phyloP scores from a whole-genome alignment of 306 rosid species.

The Gillenia trifoliata region DNA sequence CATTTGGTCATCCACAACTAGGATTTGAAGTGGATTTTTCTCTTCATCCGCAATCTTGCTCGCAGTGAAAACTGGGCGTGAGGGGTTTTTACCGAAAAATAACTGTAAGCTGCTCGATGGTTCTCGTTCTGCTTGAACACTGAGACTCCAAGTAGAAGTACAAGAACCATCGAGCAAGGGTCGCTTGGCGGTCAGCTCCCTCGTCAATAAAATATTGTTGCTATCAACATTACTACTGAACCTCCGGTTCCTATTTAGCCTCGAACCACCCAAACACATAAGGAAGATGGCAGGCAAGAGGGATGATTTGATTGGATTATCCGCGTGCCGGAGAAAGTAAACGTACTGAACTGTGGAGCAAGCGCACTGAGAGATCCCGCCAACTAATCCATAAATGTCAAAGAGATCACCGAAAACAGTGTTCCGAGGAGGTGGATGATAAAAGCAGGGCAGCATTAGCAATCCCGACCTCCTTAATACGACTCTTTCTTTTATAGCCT shows the following conservation, averaged over 20 bases:
- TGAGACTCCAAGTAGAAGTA: too few species aligned
- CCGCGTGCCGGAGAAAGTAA: background rate
- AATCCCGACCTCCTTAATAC: background rate
- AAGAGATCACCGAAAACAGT: too few species aligned
- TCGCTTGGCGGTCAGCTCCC: background rate
- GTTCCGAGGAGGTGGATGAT: background rate
- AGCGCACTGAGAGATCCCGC: background rate
- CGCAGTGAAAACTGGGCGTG: conserved; percentile 49
- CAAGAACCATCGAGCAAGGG: background rate
- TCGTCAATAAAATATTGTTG: background rate
- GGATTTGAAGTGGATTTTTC: conserved; percentile 38
- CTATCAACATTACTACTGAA: background rate
- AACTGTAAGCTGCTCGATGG: conserved; percentile 43
- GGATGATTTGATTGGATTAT: background rate
- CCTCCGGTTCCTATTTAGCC: background rate
- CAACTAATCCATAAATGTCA: background rate
- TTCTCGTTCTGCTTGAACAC: background rate
- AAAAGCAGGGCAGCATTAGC: background rate
- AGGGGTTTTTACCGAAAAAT: conserved; percentile 36
- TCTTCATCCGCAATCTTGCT: conserved; percentile 48
- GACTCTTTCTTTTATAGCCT: background rate
- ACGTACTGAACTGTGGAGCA: background rate
- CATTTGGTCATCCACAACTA: conserved; percentile 28
- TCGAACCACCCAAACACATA: background rate
- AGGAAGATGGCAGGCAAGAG: background rate